Evolutionary conservation across 441 rosid genomes (phyloP), one percentile per base, ranked within the genome.

Genomic region (Kokia cookei): DNA sequence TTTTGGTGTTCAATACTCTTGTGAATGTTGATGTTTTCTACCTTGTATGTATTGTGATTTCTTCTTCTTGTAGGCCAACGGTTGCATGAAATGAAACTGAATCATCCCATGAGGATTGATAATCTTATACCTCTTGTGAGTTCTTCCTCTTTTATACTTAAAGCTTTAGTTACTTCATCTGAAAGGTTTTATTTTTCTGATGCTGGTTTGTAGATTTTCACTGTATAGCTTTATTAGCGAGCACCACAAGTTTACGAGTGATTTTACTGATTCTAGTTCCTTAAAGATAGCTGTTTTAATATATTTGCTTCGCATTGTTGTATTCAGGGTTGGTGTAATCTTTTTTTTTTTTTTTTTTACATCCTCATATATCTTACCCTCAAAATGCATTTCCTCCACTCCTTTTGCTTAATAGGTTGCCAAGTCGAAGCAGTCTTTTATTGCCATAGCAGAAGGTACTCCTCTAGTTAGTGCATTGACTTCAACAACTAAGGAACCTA

Each of bases 361-460:
- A 0, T 69, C 26, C 43, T 58, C 62, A 0, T 43, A 22, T 65
- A 27, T 43, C 55, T 63, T 71, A 64, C 69, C 55, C 59, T 64
- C 27, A 40, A 2, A 4, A 22, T 4, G 59, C 22, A 15, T 57
- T 50, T 75, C 53, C 17, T 67, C 43, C 19, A 24, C 29, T 45
- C 43, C 24, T 60, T 45, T 43, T 68, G 26, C 69, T 71, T 32
- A 67, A 47, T 72, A 92, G 94, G 83, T 94, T 77, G 75, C 86
- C 65, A 73, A 76, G 87, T 84, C 96, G 45, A 83, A 91, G 72
- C 82, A 85, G 65, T 88, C 91, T 78, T 86, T 92, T 86, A 77
- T 89, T 69, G 97, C 97, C 71, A 82, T 83, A 59, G 97, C 97
- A 26, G 90, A 85, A 85, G 95, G 93, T 82, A 81, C 90, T 57